Base-by-base conservation (phyloP, 2,329 filamentous ascomycete genomes). In the Podosphaera aphanis region DNA sequence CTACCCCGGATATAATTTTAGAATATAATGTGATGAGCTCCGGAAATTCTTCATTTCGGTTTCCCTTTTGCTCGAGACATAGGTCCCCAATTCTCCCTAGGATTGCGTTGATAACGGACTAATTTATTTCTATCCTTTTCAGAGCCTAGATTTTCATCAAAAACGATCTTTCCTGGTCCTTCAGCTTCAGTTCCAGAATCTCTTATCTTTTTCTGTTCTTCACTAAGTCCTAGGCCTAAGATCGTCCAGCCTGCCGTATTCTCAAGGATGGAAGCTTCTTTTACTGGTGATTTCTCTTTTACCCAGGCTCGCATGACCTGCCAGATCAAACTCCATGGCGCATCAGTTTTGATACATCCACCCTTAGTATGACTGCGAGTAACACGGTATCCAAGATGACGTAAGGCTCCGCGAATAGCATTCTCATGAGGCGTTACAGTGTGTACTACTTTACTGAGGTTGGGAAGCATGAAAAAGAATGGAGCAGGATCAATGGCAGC, bases 221-320 rank as follows among this genome's bases (percentile, higher is more conserved):
- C 29, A 23, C 18, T 29, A 25, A 27, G 16, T 44, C 37, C 55
- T 49, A 46, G 63, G 59, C 45, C 60, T 59, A 88, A 66, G 38
- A 95, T 77, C 43, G 66, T 73, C 57, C 74, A 82, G 1, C 82
- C 83, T 1, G 84, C 66, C 44, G 71, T 82, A n/a, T 70, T 71
- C 36, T 75, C 68, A 54, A 74, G 79, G 46, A 93, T 67, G 18
- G 74, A 74, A 1, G 72, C 73, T 31, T 77, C 73, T 58, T 82
- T 92, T 48, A 93, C 68, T 0, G 86, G 85, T 0, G 73, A 69
- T 55, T 79, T 81, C 58, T 93, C 84, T 20, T 79, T 73, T 13
- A 82, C 74, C 84, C 85, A 98, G 62, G 93, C 85, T 21, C 83
- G 72, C 74, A 95, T 90, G 23, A 95, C 67, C 59, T 92, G 81